Conservation (phyloP, 2,329 filamentous ascomycete genomes). For the Blastomyces gilchristii region DNA sequence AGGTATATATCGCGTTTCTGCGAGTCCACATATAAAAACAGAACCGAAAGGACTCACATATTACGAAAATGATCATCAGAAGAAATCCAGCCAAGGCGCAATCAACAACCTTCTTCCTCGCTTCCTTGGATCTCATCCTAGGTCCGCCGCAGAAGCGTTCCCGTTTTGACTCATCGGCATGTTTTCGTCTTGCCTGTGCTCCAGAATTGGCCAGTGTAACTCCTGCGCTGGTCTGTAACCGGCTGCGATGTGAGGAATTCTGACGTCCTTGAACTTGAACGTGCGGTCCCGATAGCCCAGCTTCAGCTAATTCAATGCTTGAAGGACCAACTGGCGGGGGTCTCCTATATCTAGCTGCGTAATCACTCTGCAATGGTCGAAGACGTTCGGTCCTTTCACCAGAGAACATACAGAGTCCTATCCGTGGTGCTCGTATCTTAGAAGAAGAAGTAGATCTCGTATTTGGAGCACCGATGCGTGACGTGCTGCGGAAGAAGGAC, state of each 20-base stretch:
- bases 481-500: constrained; percentile 7
- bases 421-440: background rate
- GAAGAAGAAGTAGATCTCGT: background rate
- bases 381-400: background rate
- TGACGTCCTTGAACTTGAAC: background rate
- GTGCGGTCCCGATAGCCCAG: background rate
- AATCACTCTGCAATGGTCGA: background rate
- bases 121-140: constrained; percentile 15
- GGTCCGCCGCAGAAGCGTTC: constrained; percentile 15
- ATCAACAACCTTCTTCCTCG: constrained; percentile 42
- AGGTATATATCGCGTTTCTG: background rate
- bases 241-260: background rate
- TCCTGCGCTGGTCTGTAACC: background rate
- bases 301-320: constrained; percentile 4
- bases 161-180: constrained; percentile 8
- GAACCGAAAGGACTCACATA: constrained; percentile 47
- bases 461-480: background rate
- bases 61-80: constrained; percentile 47
- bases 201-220: background rate
- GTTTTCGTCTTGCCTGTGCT: constrained; percentile 11
- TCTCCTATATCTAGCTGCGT: constrained; percentile 11
- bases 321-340: constrained; percentile 13
- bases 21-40: background rate
- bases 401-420: constrained; percentile 7
- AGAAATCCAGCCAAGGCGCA: constrained; percentile 58